A percentile compares a stretch with the other conserved stretches of the same genome.
Conservation (phyloP, 306 rosid species). For the Medicago lupulina region DNA sequence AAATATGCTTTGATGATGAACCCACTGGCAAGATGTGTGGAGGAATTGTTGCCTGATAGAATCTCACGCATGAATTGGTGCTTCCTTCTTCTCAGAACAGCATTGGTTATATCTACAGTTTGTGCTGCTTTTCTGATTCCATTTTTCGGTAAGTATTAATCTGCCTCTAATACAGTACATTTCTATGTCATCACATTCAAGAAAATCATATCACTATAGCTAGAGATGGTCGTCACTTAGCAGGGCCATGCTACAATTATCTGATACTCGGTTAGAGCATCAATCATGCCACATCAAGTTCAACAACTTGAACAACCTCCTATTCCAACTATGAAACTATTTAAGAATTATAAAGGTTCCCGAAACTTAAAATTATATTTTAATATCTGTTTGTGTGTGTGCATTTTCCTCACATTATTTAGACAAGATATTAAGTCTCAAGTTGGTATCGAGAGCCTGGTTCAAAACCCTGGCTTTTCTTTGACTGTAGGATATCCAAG, state of each 20-base stretch:
- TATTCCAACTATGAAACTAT: neutral
- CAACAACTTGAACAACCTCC: neutral
- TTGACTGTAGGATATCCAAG: neutral
- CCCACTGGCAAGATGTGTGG: conserved; percentile 80
- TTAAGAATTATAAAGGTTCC: too few relatives aligned
- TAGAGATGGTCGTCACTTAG: neutral
- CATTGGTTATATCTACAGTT: conserved; percentile 66
- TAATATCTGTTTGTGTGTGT: neutral
- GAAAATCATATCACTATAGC: conserved; percentile 12
- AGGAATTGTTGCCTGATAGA: conserved; percentile 70
- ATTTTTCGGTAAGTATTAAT: conserved; percentile 65
- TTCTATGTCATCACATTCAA: conserved; percentile 17
- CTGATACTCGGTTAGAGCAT: neutral
- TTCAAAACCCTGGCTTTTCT: neutral
- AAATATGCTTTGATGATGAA: conserved; percentile 82
- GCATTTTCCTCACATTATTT: neutral
- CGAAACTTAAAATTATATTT: too few relatives aligned
- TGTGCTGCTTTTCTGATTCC: conserved; percentile 78
- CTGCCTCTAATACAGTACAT: conserved; percentile 18
- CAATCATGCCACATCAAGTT: neutral
- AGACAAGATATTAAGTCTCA: neutral
- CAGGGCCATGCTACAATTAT: neutral
- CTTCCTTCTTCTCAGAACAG: conserved; percentile 67
- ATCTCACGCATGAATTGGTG: conserved; percentile 64
- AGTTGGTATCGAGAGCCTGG: neutral